Evolutionary conservation across 257 asterid species (phyloP), one percentile per base, ranked within the genome.

Genomic region (Gentiana straminea): DNA sequence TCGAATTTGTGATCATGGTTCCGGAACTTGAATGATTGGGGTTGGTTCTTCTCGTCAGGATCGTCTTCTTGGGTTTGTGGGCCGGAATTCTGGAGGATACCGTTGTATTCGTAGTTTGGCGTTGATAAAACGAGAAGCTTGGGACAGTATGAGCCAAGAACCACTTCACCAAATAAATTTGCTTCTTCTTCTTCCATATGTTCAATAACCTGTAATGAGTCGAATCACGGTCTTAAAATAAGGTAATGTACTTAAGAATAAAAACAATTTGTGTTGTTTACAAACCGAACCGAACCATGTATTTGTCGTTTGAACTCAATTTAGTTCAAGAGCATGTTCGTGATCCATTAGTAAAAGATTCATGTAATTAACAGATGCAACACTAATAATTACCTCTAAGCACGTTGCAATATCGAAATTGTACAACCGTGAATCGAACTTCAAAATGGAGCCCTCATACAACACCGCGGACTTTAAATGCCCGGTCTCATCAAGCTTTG

Each of bases 161-260:
- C 95, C 53, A 83, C 68, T 39, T 91, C 76, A 33, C 98, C 95
- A 52, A 91, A 91, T 55, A 71, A 71, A 68, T 77, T 53, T 7
- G 98, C 98, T 6, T 87, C 88, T 37, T 84, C 77, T 73, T 87
- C 98, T 82, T 84, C 94, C 94, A 91, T 80, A 52, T 91, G 98
- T 70, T 91, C 98, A 63, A 91, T 87, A 67, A 91, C 98, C 98
- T 91, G 46, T 7, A 12, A 24, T 24, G 24, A 38, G 61, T 52
- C 59, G 46, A 41, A 41, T 41, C 46, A 41, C 46, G 46, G 46
- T 41, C 7, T 41, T 10, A 1, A 41, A 41, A 41, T 10, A 41
- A 41, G 46, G 8, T 41, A 41, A 39, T 8, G 5, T 39, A 39
- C 45, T 5, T 39, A 3, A 41, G 0, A 41, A 41, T 0, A 41